These are phyloP conservation scores for Hypoxylon perforatum DNA, from an alignment of 495 filamentous ascomycete genomes.

Conservation along the genomic window DNA sequence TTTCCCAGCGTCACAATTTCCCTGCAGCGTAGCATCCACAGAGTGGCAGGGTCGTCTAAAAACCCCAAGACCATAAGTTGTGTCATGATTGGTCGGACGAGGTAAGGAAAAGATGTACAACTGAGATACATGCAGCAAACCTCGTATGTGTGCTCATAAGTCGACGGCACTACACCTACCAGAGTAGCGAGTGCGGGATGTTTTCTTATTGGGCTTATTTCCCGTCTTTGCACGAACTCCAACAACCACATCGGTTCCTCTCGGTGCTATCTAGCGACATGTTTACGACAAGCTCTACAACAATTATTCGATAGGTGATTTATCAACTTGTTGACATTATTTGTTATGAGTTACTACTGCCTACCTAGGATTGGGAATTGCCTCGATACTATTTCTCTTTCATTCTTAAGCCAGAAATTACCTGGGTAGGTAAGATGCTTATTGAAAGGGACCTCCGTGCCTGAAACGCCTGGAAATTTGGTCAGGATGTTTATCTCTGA, in stretches of 20 bases:
- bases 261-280: neutral
- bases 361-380: too few relatives aligned
- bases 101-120: slow-evolving; percentile 20
- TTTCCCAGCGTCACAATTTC: slow-evolving; percentile 22
- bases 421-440: too few relatives aligned
- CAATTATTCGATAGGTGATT: too few relatives aligned
- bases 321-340: too few relatives aligned
- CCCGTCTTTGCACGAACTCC: slow-evolving; percentile 1
- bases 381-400: too few relatives aligned
- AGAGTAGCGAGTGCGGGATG: neutral
- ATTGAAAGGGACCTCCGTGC: too few relatives aligned
- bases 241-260: neutral
- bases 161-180: slow-evolving; percentile 17
- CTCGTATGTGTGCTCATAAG: slow-evolving; percentile 36
- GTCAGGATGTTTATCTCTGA: too few relatives aligned
- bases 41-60: slow-evolving; percentile 11
- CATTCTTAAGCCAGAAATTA: too few relatives aligned
- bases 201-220: slow-evolving; percentile 1
- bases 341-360: too few relatives aligned
- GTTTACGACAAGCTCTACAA: too few relatives aligned
- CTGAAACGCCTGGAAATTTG: too few relatives aligned
- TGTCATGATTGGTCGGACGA: slow-evolving; percentile 22
- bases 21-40: slow-evolving; percentile 19
- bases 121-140: slow-evolving; percentile 31
- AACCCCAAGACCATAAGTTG: neutral